A percentile compares a stretch with the other conserved stretches of the same genome.
Evolutionary conservation across 2,329 filamentous ascomycete species (phyloP).

Genomic region (Aspergillus persii): DNA sequence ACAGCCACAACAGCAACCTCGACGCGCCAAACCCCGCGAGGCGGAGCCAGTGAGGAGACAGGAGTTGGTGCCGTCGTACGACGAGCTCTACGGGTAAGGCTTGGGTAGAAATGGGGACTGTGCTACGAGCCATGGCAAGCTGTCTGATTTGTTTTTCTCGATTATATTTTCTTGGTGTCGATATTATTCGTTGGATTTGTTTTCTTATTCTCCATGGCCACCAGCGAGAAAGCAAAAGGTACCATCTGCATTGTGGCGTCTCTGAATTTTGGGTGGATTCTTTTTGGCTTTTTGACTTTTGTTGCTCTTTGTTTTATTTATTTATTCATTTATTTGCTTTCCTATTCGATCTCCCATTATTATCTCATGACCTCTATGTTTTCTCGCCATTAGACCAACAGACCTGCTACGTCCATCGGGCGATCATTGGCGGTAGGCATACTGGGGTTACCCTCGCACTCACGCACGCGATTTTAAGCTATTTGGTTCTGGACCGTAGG

Average conservation of each 20-base stretch:
- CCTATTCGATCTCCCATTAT: not conserved
- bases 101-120: not conserved
- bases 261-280: constrained; percentile 8
- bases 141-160: constrained; percentile 2
- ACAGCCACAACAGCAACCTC: not conserved
- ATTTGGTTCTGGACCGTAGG: not conserved
- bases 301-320: not conserved
- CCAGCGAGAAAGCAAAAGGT: constrained; percentile 1
- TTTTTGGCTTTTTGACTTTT: constrained; percentile 3
- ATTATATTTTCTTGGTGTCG: not conserved
- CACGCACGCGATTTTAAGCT: not conserved
- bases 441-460: not conserved
- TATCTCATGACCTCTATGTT: not conserved
- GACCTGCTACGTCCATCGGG: not conserved
- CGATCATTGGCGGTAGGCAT: not conserved
- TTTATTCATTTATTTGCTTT: not conserved
- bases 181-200: constrained; percentile 2
- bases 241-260: constrained; percentile 8
- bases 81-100: constrained; percentile 38
- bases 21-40: constrained; percentile 16
- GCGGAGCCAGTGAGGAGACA: constrained; percentile 20
- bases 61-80: constrained; percentile 39
- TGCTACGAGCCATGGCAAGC: not conserved
- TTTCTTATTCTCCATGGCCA: constrained; percentile 3
- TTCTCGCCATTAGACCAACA: not conserved